Evolutionary conservation across 2,329 filamentous ascomycete genomes (phyloP).

Genomic region (Neofusicoccum sp.): DNA sequence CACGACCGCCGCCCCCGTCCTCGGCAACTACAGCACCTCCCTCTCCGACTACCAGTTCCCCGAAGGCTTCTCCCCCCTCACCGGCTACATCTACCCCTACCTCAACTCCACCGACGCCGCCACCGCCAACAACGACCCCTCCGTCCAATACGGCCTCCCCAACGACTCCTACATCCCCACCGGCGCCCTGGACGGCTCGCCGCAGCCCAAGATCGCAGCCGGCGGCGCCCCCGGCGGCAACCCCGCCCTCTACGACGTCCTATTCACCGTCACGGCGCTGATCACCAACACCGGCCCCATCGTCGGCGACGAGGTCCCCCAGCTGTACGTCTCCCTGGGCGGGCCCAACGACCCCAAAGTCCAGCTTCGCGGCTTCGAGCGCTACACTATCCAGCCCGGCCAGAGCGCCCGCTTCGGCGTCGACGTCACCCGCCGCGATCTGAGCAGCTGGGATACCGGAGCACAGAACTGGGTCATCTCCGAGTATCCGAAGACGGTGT

Average conservation of each 20-base stretch:
- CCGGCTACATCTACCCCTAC: constrained; percentile 70
- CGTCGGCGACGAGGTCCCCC: constrained; percentile 70
- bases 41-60: constrained; percentile 71
- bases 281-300: constrained; percentile 71
- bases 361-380: constrained; percentile 79
- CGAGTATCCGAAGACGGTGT: constrained; percentile 59
- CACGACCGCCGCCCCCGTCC: constrained; percentile 64
- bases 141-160: constrained; percentile 60
- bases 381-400: constrained; percentile 68
- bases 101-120: constrained; percentile 64
- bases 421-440: constrained; percentile 74
- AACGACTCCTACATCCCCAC: constrained; percentile 62
- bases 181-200: constrained; percentile 56
- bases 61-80: constrained; percentile 54
- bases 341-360: constrained; percentile 69
- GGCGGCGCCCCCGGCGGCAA: constrained; percentile 67
- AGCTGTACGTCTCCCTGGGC: constrained; percentile 78
- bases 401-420: constrained; percentile 66
- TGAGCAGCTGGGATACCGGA: constrained; percentile 82
- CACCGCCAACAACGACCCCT: constrained; percentile 58
- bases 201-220: constrained; percentile 62
- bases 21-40: constrained; percentile 66
- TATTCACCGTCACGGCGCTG: constrained; percentile 68
- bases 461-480: constrained; percentile 82
- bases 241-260: constrained; percentile 65